phyloP scores from a whole-genome alignment of 2,329 filamentous ascomycete genomes.

The Epichloe uncinata region DNA sequence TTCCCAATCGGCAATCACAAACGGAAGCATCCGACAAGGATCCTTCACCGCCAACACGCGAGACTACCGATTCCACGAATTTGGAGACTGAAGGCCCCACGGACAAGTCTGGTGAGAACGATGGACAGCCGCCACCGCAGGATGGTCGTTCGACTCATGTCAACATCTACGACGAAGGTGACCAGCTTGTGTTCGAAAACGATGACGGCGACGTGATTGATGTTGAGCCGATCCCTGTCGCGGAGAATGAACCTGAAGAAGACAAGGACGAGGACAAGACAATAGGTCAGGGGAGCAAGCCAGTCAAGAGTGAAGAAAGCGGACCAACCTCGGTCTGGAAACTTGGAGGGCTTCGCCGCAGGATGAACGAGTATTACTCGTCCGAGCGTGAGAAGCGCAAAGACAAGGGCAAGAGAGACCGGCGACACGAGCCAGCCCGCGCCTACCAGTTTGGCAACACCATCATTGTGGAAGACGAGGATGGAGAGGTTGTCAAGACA shows the following conservation, averaged over 20 bases:
- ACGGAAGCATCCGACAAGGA: constrained; percentile 17
- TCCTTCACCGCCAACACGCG: constrained; percentile 14
- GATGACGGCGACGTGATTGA: constrained; percentile 74
- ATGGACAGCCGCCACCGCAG: constrained; percentile 11
- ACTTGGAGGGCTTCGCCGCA: constrained; percentile 32
- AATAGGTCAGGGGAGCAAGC: not conserved
- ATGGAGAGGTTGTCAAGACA: constrained; percentile 75
- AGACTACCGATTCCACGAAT: constrained; percentile 21
- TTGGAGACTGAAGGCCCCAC: constrained; percentile 20
- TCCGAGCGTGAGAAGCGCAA: constrained; percentile 52
- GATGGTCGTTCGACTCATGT: constrained; percentile 22
- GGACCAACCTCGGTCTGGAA: constrained; percentile 16
- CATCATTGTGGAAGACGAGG: constrained; percentile 78
- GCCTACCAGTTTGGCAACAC: constrained; percentile 80
- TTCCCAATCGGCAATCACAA: constrained; percentile 39
- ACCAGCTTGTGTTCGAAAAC: constrained; percentile 70
- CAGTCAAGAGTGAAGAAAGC: not conserved
- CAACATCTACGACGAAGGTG: constrained; percentile 70
- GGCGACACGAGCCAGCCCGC: constrained; percentile 57
- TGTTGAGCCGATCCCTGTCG: constrained; percentile 30
- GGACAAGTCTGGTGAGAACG: constrained; percentile 16
- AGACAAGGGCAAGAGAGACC: constrained; percentile 45
- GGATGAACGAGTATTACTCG: constrained; percentile 37
- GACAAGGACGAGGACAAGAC: constrained; percentile 1
- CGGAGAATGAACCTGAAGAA: not conserved